Conservation (phyloP, 495 filamentous ascomycete genomes). For the Penicillium tannophilum region DNA sequence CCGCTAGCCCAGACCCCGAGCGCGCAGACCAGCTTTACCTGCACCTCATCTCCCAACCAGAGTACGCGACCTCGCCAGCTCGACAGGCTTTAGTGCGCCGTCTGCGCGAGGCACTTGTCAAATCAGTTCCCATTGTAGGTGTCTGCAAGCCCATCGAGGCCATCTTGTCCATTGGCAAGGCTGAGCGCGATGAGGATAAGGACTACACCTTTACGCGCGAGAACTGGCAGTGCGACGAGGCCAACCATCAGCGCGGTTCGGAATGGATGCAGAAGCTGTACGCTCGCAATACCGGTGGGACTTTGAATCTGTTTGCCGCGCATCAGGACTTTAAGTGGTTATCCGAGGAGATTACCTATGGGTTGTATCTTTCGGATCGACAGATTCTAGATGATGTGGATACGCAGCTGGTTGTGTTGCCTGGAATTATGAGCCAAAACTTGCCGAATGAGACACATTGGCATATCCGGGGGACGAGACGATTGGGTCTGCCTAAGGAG, state of each 20-base stretch:
- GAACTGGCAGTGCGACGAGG: constrained; percentile 45
- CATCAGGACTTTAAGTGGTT: constrained; percentile 53
- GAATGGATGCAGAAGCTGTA: constrained; percentile 50
- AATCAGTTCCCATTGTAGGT: constrained; percentile 51
- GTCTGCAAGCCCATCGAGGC: constrained; percentile 57
- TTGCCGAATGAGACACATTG: constrained; percentile 53
- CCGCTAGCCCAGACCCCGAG: constrained; percentile 48
- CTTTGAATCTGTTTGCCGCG: constrained; percentile 47
- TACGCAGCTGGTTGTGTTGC: constrained; percentile 56
- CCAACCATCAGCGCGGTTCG: constrained; percentile 47
- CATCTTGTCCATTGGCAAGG: constrained; percentile 47
- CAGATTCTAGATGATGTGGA: constrained; percentile 53
- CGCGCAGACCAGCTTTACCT: constrained; percentile 52
- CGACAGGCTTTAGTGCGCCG: constrained; percentile 52
- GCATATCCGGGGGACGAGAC: constrained; percentile 57
- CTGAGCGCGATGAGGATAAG: constrained; percentile 53
- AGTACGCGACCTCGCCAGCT: constrained; percentile 34
- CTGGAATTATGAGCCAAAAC: constrained; percentile 63
- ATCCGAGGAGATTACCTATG: constrained; percentile 54
- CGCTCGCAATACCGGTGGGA: constrained; percentile 35
- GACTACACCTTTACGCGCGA: constrained; percentile 51
- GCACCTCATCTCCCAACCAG: constrained; percentile 46
- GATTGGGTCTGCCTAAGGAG: constrained; percentile 51
- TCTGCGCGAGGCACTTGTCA: constrained; percentile 55
- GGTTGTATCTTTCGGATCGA: constrained; percentile 58